A percentile compares a stretch with the other conserved stretches of the same genome.
These are phyloP conservation scores for Hebeloma cylindrosporum DNA, from an alignment of 768 basidiomycete genomes.

Conservation along the genomic window DNA sequence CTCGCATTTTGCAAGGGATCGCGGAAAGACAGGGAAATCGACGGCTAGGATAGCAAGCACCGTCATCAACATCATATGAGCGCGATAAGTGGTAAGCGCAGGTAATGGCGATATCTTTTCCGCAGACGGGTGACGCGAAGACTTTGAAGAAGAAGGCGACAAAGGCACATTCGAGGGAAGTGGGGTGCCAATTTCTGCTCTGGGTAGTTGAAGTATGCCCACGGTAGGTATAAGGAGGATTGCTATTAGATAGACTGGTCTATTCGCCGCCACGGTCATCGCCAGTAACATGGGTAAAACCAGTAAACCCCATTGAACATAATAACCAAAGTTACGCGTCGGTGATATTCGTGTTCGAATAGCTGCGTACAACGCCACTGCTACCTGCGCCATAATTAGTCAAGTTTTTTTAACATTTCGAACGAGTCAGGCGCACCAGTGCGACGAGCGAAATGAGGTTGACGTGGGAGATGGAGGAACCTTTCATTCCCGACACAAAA, in stretches of 20 bases:
- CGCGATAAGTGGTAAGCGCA: constrained; percentile 82
- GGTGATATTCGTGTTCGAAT: constrained; percentile 48
- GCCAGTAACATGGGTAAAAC: constrained; percentile 78
- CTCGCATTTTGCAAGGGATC: constrained; percentile 88
- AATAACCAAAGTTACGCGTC: constrained; percentile 36
- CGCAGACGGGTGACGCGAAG: too few species aligned
- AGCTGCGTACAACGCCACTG: constrained; percentile 69
- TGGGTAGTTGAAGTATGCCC: constrained; percentile 44
- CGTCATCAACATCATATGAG: constrained; percentile 96
- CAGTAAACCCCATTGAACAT: constrained; percentile 62
- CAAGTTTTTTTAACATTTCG: not conserved
- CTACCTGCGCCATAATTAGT: constrained; percentile 45
- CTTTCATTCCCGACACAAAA: constrained; percentile 74
- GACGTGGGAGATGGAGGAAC: constrained; percentile 64
- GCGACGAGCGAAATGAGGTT: constrained; percentile 58
- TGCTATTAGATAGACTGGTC: constrained; percentile 51
- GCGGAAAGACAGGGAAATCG: constrained; percentile 92
- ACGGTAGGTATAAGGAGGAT: constrained; percentile 46
- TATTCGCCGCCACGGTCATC: constrained; percentile 71
- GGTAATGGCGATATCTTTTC: constrained; percentile 52
- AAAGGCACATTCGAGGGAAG: constrained; percentile 46
- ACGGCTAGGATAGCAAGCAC: constrained; percentile 90
- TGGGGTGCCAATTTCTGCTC: constrained; percentile 44
- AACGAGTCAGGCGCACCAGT: constrained; percentile 26
- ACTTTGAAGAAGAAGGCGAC: constrained; percentile 23